These are phyloP conservation scores for Amanita rimosa DNA, from an alignment of 768 basidiomycete genomes.

Conservation along the genomic window DNA sequence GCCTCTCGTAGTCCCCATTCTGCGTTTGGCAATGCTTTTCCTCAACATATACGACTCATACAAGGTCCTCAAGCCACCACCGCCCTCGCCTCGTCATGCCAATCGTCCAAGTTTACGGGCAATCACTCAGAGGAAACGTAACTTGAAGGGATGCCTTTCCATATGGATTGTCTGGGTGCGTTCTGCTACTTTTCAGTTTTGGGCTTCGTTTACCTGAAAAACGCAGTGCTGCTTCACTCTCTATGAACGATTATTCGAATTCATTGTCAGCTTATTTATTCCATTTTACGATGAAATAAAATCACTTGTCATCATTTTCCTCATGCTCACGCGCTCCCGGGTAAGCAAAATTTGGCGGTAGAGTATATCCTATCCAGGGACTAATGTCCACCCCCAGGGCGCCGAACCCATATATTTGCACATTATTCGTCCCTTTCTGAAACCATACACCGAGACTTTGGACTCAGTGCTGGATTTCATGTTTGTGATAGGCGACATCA, in stretches of 20 bases:
- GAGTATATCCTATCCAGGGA: neutral
- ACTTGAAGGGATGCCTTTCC: conserved; percentile 76
- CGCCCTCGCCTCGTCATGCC: conserved; percentile 38
- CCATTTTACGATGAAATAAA: conserved; percentile 85
- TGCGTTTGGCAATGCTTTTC: conserved; percentile 62
- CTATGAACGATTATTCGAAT: conserved; percentile 60
- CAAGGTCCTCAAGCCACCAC: conserved; percentile 67
- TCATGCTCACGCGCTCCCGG: conserved; percentile 65
- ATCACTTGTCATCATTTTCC: conserved; percentile 57
- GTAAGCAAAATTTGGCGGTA: conserved; percentile 34
- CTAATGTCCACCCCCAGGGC: conserved; percentile 36
- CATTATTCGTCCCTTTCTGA: conserved; percentile 66
- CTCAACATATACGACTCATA: conserved; percentile 77
- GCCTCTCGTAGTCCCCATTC: conserved; percentile 56
- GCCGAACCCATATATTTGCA: conserved; percentile 81
- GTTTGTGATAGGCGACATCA: conserved; percentile 54
- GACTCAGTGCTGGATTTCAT: conserved; percentile 54
- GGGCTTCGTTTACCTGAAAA: conserved; percentile 7
- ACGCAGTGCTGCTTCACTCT: conserved; percentile 52
- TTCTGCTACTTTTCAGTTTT: neutral
- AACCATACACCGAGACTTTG: conserved; percentile 58
- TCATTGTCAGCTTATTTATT: conserved; percentile 54
- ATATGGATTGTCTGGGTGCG: conserved; percentile 84
- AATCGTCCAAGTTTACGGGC: conserved; percentile 58
- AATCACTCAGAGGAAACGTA: conserved; percentile 64